phyloP scores from a whole-genome alignment of 139 green algal species.

The Chlamydomonas incerta region DNA sequence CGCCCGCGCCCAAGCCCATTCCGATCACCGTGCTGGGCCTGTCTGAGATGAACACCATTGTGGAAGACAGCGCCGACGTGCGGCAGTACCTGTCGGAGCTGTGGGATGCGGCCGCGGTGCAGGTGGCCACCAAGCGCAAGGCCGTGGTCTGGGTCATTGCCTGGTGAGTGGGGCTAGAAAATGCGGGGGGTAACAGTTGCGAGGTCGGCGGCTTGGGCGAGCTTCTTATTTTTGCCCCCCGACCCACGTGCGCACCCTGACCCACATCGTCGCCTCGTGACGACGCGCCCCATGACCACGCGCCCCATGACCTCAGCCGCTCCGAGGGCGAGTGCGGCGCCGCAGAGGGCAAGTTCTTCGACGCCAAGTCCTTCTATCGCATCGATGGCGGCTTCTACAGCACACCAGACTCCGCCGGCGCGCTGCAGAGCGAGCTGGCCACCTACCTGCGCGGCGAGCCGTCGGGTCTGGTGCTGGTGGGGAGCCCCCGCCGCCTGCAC shows the following conservation, averaged over 20 bases:
- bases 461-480: conserved; percentile 6
- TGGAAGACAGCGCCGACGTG: neutral
- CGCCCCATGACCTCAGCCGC: neutral
- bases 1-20: neutral
- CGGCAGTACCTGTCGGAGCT: conserved; percentile 4
- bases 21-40: neutral
- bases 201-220: no score
- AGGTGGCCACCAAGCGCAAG: conserved; percentile 24
- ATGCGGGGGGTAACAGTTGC: no score
- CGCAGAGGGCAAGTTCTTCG: neutral
- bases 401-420: neutral
- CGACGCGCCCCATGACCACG: no score
- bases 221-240: no score
- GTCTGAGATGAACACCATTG: neutral
- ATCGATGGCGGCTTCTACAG: neutral
- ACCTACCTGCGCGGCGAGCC: neutral
- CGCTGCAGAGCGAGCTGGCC: conserved; percentile 3
- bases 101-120: neutral
- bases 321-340: neutral
- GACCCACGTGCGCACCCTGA: no score
- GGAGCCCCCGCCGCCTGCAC: conserved; percentile 1
- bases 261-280: no score
- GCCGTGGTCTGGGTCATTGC: conserved; percentile 5
- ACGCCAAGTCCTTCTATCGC: neutral
- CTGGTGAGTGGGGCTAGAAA: neutral